A percentile compares a stretch with the other conserved stretches of the same genome.
phyloP scores from a whole-genome alignment of 2,329 filamentous ascomycete species.

The Teratosphaeria destructans region DNA sequence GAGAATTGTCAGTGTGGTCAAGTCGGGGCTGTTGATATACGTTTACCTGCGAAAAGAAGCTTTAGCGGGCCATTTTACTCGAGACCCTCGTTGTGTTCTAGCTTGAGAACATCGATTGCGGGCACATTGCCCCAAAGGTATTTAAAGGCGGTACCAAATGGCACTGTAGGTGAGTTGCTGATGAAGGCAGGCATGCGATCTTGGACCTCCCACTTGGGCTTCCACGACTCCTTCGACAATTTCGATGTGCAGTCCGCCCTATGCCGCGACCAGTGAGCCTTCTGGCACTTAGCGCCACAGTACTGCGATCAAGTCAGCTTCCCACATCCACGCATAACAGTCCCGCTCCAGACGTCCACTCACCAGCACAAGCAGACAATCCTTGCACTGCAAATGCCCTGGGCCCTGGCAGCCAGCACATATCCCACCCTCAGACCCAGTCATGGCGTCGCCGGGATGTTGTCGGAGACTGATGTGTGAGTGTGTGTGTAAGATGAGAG shows the following conservation, averaged over 20 bases:
- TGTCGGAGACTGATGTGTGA: not conserved
- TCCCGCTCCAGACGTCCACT: not conserved
- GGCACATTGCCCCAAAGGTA: conserved; percentile 28
- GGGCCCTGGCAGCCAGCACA: not conserved
- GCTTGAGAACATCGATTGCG: conserved; percentile 29
- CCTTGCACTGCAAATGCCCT: not conserved
- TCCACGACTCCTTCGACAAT: conserved; percentile 20
- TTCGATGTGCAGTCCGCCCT: conserved; percentile 23
- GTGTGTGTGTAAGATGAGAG: not conserved
- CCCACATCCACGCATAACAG: not conserved
- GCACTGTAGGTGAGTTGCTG: no score
- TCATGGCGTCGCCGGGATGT: not conserved
- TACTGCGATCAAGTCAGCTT: conserved; percentile 17
- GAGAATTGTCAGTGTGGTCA: no score
- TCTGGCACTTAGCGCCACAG: conserved; percentile 25
- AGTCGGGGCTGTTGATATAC: no score
- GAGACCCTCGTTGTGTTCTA: no score
- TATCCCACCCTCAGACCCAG: not conserved
- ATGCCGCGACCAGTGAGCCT: conserved; percentile 21
- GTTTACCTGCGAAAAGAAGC: no score
- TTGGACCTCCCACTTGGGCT: conserved; percentile 22
- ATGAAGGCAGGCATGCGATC: conserved; percentile 17
- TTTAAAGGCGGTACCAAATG: no score
- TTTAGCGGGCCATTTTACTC: no score
- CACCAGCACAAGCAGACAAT: not conserved